A percentile compares a stretch with the other conserved stretches of the same genome.
These are phyloP conservation scores for Gnomoniopsis smithogilvyi DNA, from an alignment of 2,329 filamentous ascomycete species.

Conservation along the genomic window DNA sequence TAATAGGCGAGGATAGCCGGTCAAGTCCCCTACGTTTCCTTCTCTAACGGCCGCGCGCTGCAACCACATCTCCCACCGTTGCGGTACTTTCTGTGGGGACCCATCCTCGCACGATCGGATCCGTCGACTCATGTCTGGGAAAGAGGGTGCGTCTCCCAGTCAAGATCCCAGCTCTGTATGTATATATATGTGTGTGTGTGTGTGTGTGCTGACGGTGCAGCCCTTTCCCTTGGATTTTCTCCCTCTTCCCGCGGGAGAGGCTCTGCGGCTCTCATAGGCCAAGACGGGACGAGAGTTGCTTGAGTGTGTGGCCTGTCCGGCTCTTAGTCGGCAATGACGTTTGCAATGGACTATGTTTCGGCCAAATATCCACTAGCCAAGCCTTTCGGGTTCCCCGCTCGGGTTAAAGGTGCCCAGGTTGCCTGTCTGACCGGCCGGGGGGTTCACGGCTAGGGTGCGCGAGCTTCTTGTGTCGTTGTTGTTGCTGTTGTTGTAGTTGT, in stretches of 20 bases:
- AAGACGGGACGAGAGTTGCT: slow-evolving; percentile 4
- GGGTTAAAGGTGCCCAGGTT: slow-evolving; percentile 4
- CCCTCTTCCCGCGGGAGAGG: background rate
- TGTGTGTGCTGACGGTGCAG: background rate
- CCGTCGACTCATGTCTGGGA: background rate
- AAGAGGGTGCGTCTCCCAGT: too few species aligned
- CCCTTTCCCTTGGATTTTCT: background rate
- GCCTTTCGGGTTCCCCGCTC: slow-evolving; percentile 16
- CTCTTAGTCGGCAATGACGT: slow-evolving; percentile 7
- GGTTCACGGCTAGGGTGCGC: background rate
- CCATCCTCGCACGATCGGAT: background rate
- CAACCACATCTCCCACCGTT: background rate
- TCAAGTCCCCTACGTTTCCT: background rate
- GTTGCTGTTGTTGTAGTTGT: background rate
- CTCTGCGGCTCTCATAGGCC: slow-evolving; percentile 14
- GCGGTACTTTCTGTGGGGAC: background rate
- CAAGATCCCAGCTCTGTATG: background rate
- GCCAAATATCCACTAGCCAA: slow-evolving; percentile 12
- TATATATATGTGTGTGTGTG: too few species aligned
- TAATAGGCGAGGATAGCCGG: background rate
- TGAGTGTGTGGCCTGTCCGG: background rate
- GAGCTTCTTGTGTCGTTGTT: too few species aligned
- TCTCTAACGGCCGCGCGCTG: background rate
- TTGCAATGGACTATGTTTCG: slow-evolving; percentile 7
- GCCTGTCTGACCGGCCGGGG: slow-evolving; percentile 1